Base-by-base conservation (phyloP, 1,284 basidiomycete genomes). In the Anthracocystis walkeri region DNA sequence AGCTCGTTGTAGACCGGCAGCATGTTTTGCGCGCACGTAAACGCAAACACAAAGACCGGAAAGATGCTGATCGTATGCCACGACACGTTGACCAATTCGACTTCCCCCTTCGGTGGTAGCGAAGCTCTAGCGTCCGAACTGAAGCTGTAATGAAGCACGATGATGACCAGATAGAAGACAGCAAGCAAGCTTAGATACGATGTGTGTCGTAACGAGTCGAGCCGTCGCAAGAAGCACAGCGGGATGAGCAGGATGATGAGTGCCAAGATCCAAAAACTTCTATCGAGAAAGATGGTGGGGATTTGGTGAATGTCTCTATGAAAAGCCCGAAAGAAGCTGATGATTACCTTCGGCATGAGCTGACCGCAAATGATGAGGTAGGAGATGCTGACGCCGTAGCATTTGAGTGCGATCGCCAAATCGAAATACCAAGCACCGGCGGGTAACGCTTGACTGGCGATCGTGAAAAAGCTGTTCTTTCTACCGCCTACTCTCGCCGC, bases 1-100 rank as follows among this genome's bases (percentile, higher is more conserved):
- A 99, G 89, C 86, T 99, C 97, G 84, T 98, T 98, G 88, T 92
- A 97, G 56, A 97, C 91, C 2, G 95, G 93, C 4, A 52, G 62
- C 58, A 75, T 77, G 80, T 82, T 81, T 63, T 78, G 80, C 1
- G 83, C 86, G 65, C 78, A 83, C 1, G 81, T 84, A 27, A 83
- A 85, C 8, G 93, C 93, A 86, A 97, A 97, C 2, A 98, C 93
- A 86, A 97, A 95, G 10, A 99, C 93, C 0, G 96, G 87, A 94
- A 94, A 29, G 90, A 94, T 23, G 92, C 90, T 72, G 83, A 85
- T 70, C 16, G 97, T 88, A 80, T 96, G 92, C 62, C 88, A 89
- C 8, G 94, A 75, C n/a, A 79, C 45, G 0, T 33, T 20, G 33
- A 80, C 54, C 11, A 76, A 21, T 23, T 78, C 63, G 16, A 83